phyloP scores from a whole-genome alignment of 805 yeast genomes.

The Yamadazyma kitorensis region DNA sequence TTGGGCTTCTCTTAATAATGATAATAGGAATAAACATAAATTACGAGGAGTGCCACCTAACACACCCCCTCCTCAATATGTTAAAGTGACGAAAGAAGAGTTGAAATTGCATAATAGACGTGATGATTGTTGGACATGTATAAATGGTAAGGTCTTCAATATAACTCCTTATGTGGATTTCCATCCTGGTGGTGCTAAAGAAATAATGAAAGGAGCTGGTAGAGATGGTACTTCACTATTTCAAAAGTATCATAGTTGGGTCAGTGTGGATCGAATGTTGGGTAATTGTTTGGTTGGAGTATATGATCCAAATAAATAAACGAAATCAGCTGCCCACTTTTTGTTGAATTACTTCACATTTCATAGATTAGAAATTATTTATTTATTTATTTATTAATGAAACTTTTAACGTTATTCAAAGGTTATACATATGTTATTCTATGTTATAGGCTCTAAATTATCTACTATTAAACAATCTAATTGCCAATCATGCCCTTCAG shows the following conservation, averaged over 20 bases:
- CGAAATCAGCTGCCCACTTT: too few relatives aligned
- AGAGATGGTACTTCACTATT: conserved; percentile 77
- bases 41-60: conserved; percentile 52
- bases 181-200: conserved; percentile 91
- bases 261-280: conserved; percentile 77
- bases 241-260: conserved; percentile 70
- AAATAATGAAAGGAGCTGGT: conserved; percentile 78
- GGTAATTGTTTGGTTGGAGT: conserved; percentile 77
- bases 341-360: conserved; percentile 18
- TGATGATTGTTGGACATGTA: conserved; percentile 84
- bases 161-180: conserved; percentile 78
- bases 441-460: conserved; percentile 1
- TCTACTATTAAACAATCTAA: conserved; percentile 54
- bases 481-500: conserved; percentile 61
- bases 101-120: conserved; percentile 53
- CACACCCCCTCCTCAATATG: conserved; percentile 50
- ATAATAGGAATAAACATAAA: conserved; percentile 37
- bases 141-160: conserved; percentile 80
- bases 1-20: conserved; percentile 66
- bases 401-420: too few relatives aligned
- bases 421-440: too few relatives aligned
- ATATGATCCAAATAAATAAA: too few relatives aligned
- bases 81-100: conserved; percentile 55
- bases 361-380: neutral
- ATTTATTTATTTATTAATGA: conserved; percentile 1